These are phyloP conservation scores for Beta vulgaris DNA, from an alignment of 148 eudicot genomes.

Conservation along the genomic window DNA sequence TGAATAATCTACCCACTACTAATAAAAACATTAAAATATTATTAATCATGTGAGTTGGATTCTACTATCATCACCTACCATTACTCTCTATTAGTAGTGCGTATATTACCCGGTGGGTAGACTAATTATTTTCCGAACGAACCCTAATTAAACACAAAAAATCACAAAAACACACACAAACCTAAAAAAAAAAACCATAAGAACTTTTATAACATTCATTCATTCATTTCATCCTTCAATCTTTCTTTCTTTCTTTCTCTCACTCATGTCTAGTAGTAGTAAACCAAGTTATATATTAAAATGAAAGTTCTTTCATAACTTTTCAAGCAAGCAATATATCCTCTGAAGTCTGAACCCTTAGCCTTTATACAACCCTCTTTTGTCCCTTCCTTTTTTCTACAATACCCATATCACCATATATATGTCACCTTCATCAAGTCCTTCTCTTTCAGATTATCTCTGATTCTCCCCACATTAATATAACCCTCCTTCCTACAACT, in stretches of 20 bases:
- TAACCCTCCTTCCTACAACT: slow-evolving; percentile 16
- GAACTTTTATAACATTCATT: slow-evolving; percentile 30
- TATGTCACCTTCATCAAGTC: slow-evolving; percentile 77
- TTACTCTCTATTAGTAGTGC: too few relatives aligned
- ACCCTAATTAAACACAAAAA: slow-evolving; percentile 18
- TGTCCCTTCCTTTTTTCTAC: slow-evolving; percentile 74
- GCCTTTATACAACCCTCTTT: slow-evolving; percentile 67
- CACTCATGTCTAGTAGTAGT: slow-evolving; percentile 10
- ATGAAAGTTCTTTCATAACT: slow-evolving; percentile 45
- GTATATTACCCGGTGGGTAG: too few relatives aligned
- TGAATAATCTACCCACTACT: too few relatives aligned
- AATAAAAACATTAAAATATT: too few relatives aligned
- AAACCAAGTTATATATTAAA: not conserved
- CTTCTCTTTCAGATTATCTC: slow-evolving; percentile 81
- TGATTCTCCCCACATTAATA: slow-evolving; percentile 40
- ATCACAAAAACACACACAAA: slow-evolving; percentile 3
- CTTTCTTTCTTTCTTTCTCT: slow-evolving; percentile 26
- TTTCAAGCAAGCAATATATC: slow-evolving; percentile 66
- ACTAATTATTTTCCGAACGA: slow-evolving; percentile 20
- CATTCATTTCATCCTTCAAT: slow-evolving; percentile 37
- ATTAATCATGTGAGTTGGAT: too few relatives aligned
- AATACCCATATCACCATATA: too few relatives aligned
- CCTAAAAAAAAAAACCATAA: not conserved
- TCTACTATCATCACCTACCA: too few relatives aligned
- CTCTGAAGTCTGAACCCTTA: slow-evolving; percentile 37